These are phyloP conservation scores for Przewalskia tangutica DNA, from an alignment of 257 asterid genomes.

Conservation along the genomic window DNA sequence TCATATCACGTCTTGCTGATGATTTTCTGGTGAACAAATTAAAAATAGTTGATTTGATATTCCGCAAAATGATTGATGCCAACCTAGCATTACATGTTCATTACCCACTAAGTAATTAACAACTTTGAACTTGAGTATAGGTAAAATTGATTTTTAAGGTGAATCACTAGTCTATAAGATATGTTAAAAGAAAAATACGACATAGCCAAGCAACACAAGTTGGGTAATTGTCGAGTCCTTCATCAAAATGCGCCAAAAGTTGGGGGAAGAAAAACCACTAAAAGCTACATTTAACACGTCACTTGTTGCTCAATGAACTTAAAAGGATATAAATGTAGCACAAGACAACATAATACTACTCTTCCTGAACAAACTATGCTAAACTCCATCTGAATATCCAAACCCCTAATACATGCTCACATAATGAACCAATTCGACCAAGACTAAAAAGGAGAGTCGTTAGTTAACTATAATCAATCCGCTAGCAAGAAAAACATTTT, in stretches of 20 bases:
- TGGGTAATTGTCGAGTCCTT: background rate
- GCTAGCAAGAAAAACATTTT: background rate
- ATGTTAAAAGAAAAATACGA: too few species aligned
- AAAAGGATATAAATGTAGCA: background rate
- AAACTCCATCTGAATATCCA: background rate
- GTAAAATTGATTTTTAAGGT: background rate
- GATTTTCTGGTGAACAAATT: too few species aligned
- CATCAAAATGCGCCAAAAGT: background rate
- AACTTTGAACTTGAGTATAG: background rate
- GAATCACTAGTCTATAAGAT: too few species aligned
- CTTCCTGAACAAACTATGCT: background rate
- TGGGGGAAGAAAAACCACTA: background rate
- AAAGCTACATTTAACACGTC: background rate
- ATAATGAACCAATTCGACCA: background rate
- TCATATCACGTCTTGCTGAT: too few species aligned
- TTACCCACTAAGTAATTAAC: background rate
- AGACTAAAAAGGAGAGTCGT: background rate
- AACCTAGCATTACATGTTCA: too few species aligned
- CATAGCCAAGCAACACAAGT: background rate
- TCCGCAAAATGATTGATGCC: background rate
- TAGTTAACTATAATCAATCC: background rate
- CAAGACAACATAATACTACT: background rate
- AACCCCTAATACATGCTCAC: background rate
- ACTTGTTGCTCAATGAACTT: too few species aligned
- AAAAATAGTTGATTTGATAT: background rate